A percentile compares a stretch with the other conserved stretches of the same genome.
Evolutionary conservation across 2,329 filamentous ascomycete genomes (phyloP).

Genomic region (Fusarium humuli): DNA sequence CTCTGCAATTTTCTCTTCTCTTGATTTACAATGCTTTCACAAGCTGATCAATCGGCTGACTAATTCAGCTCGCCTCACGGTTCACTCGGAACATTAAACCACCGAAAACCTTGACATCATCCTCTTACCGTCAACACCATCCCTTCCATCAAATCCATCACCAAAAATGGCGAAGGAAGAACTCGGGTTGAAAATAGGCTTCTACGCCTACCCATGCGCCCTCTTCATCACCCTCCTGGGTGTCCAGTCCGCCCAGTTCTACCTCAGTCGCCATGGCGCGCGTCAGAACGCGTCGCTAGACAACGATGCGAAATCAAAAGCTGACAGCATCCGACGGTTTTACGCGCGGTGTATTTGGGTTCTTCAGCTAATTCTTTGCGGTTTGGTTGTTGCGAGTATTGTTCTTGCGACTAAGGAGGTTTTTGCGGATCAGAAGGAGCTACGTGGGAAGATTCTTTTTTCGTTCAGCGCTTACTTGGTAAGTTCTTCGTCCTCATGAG

Average conservation of each 20-base stretch:
- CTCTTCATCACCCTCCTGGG: conserved; percentile 54
- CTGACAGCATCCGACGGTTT: conserved; percentile 45
- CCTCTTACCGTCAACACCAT: background rate
- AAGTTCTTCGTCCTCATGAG: background rate
- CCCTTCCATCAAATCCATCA: background rate
- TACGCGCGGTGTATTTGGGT: conserved; percentile 52
- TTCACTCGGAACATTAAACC: conserved; percentile 12
- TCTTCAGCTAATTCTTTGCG: conserved; percentile 50
- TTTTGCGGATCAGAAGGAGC: conserved; percentile 45
- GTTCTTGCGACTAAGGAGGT: conserved; percentile 50
- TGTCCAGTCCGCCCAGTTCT: conserved; percentile 54
- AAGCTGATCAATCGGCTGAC: conserved; percentile 24
- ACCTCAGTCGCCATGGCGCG: conserved; percentile 48
- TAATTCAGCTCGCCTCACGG: conserved; percentile 1
- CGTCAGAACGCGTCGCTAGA: conserved; percentile 43
- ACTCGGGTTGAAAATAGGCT: conserved; percentile 53
- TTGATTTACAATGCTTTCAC: no score
- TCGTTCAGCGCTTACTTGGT: conserved; percentile 57
- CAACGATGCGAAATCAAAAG: conserved; percentile 47
- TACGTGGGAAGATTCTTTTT: conserved; percentile 48
- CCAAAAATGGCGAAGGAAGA: conserved; percentile 51
- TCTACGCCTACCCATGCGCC: conserved; percentile 56
- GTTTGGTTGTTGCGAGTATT: conserved; percentile 52
- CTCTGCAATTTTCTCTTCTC: no score
- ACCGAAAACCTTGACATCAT: conserved; percentile 27